Conservation (phyloP, 2,329 filamentous ascomycete species). For the Sphaerostilbella broomeana region DNA sequence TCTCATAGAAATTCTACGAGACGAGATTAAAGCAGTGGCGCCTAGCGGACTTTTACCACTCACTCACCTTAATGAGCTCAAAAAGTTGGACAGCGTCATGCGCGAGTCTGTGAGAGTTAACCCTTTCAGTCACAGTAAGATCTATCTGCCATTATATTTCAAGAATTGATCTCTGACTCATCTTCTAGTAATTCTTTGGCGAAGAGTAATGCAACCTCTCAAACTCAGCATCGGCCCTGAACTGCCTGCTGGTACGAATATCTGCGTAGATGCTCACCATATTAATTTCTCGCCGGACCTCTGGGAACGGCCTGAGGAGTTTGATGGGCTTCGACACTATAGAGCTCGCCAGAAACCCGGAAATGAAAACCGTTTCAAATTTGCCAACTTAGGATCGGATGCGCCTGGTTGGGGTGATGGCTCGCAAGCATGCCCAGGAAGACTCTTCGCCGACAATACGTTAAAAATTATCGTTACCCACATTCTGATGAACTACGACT, state of each 20-base stretch:
- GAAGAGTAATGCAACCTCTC: slow-evolving; percentile 14
- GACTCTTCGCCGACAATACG: slow-evolving; percentile 19
- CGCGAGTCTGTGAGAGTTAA: slow-evolving; percentile 14
- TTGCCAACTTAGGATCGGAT: slow-evolving; percentile 16
- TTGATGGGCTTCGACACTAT: slow-evolving; percentile 18
- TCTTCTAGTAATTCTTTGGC: slow-evolving; percentile 16
- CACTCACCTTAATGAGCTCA: slow-evolving; percentile 17
- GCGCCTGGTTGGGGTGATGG: slow-evolving; percentile 21
- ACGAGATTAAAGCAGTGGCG: slow-evolving; percentile 35
- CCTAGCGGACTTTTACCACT: slow-evolving; percentile 16
- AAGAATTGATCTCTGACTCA: background rate
- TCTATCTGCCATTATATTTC: background rate
- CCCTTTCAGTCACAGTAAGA: background rate
- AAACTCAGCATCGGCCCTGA: slow-evolving; percentile 19
- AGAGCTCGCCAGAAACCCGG: slow-evolving; percentile 15
- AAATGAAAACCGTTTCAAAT: slow-evolving; percentile 17
- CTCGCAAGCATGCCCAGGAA: slow-evolving; percentile 20
- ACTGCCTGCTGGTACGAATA: slow-evolving; percentile 18
- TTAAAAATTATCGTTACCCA: slow-evolving; percentile 21
- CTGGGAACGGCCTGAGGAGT: slow-evolving; percentile 17
- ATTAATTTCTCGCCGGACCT: slow-evolving; percentile 15
- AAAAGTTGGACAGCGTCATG: slow-evolving; percentile 21
- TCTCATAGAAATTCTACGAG: slow-evolving; percentile 35
- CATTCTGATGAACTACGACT: slow-evolving; percentile 20
- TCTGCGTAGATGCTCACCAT: slow-evolving; percentile 19